Conservation (phyloP, 208 protist genomes). For the Naegleria gruberi region DNA sequence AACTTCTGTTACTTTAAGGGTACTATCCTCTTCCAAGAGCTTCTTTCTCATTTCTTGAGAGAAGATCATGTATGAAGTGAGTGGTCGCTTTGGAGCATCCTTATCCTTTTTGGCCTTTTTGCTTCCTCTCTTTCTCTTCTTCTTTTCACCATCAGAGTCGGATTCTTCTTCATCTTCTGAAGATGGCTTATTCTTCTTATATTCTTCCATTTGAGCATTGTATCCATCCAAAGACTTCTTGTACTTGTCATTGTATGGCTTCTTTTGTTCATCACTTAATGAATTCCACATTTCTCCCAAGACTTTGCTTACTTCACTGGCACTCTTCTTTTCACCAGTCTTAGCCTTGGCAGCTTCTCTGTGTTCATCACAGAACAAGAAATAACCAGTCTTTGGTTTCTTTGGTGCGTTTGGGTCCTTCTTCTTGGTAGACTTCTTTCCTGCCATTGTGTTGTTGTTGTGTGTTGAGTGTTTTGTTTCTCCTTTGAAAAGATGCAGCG, state of each 20-base stretch:
- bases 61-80: background rate
- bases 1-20: background rate
- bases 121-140: background rate
- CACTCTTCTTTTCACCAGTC: background rate
- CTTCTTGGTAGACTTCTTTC: background rate
- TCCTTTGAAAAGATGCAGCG: too few species aligned
- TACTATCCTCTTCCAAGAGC: background rate
- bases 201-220: background rate
- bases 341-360: background rate
- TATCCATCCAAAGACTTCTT: background rate
- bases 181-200: background rate
- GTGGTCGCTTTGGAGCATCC: background rate
- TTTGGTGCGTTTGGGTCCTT: conserved; percentile 9
- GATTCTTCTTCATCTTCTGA: background rate
- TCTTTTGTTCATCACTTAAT: background rate
- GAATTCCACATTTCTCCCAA: background rate
- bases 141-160: background rate
- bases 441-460: background rate
- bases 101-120: background rate
- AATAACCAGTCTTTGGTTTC: conserved; percentile 15
- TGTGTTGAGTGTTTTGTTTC: background rate
- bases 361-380: background rate
- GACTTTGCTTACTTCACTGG: background rate
- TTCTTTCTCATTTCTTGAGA: background rate
- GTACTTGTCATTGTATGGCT: background rate